Evolutionary conservation across 2,329 filamentous ascomycete genomes (phyloP).

Genomic region (Diaporthe humulicola): DNA sequence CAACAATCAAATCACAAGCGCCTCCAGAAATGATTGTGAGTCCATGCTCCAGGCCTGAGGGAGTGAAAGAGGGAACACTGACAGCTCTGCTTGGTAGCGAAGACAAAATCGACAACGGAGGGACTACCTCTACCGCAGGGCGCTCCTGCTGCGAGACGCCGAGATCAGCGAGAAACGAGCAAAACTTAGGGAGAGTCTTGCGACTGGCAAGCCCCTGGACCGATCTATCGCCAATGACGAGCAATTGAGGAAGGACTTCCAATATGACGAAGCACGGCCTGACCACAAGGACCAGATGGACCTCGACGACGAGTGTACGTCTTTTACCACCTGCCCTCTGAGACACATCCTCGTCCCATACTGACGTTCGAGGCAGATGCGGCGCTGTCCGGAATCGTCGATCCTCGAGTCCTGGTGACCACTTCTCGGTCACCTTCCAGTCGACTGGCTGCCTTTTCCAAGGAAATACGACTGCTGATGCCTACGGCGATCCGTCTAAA

Average conservation of each 20-base stretch:
- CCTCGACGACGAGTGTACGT: slow-evolving; percentile 85
- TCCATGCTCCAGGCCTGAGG: not conserved
- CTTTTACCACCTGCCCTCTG: not conserved
- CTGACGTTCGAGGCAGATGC: slow-evolving; percentile 53
- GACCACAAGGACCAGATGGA: slow-evolving; percentile 80
- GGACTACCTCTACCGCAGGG: slow-evolving; percentile 92
- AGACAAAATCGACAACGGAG: slow-evolving; percentile 83
- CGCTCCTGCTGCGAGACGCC: slow-evolving; percentile 88
- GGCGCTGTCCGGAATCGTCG: slow-evolving; percentile 89
- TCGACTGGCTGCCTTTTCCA: slow-evolving; percentile 88
- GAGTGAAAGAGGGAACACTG: slow-evolving; percentile 28
- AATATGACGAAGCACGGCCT: slow-evolving; percentile 88
- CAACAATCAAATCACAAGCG: not conserved
- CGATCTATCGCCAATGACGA: slow-evolving; percentile 89
- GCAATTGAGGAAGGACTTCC: slow-evolving; percentile 85
- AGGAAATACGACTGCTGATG: slow-evolving; percentile 77
- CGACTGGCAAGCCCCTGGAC: slow-evolving; percentile 88
- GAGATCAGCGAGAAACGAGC: slow-evolving; percentile 93
- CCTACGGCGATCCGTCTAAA: slow-evolving; percentile 92
- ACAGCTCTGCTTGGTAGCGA: slow-evolving; percentile 56
- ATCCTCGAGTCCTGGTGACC: slow-evolving; percentile 89
- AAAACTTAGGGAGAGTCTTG: slow-evolving; percentile 86
- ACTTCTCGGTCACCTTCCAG: slow-evolving; percentile 91
- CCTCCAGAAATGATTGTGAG: slow-evolving; percentile 54
- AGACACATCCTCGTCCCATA: not conserved